phyloP scores from a whole-genome alignment of 2,329 filamentous ascomycete species.

The Colletotrichum musicola region DNA sequence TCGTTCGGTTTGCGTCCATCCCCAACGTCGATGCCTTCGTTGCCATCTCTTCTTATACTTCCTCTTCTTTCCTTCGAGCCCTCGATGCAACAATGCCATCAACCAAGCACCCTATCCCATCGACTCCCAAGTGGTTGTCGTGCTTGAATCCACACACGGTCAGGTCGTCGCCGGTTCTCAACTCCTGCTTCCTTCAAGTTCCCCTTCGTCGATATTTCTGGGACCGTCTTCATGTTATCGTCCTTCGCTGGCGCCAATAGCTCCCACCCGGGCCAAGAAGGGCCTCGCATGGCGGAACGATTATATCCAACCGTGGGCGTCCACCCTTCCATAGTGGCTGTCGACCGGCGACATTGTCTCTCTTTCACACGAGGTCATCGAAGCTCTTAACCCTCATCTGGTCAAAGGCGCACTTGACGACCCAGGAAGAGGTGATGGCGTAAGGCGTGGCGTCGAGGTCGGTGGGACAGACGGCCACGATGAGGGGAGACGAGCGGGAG shows the following conservation, averaged over 20 bases:
- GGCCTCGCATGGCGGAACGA: neutral
- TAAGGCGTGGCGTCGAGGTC: conserved; percentile 1
- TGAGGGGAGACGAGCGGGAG: neutral
- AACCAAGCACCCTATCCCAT: neutral
- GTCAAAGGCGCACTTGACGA: conserved; percentile 14
- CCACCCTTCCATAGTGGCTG: neutral
- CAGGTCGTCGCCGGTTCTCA: neutral
- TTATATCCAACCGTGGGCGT: neutral
- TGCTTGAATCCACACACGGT: neutral
- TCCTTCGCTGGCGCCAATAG: neutral
- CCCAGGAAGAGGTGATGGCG: neutral
- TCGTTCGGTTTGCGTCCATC: neutral
- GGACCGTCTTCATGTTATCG: neutral
- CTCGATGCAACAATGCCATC: neutral
- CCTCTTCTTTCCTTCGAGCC: neutral
- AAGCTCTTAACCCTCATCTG: neutral
- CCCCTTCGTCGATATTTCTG: too few relatives aligned
- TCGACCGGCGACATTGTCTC: neutral
- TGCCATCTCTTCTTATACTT: neutral
- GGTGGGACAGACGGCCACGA: neutral
- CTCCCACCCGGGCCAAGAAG: neutral
- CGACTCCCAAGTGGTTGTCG: neutral
- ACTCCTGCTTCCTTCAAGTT: neutral
- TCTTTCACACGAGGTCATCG: neutral
- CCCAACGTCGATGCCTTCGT: neutral